Base-by-base conservation (phyloP, 371 early-diverging fungal species). In the Mucor lusitanicus region DNA sequence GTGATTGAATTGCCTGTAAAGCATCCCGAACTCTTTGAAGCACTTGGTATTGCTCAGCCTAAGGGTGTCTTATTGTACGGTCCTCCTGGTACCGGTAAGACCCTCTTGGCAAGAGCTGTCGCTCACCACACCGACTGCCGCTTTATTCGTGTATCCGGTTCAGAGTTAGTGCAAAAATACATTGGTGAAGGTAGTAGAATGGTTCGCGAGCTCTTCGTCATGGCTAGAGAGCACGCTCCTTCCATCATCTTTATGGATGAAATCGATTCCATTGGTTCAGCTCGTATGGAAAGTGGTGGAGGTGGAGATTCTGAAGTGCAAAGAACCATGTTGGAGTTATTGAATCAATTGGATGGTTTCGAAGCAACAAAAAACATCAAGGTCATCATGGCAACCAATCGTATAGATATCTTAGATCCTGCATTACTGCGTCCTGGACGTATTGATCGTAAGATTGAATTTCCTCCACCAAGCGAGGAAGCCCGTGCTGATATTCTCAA, bases 191-290 rank as follows among this genome's bases (percentile, higher is more conserved):
- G 99, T 67, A 99, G 99, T 28, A 88, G 99, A 68, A 99, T 99
- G 99, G 98, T 99, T 28, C 91, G 99, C 64, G 99, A 99, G 78
- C 87, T 99, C 60, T 99, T 99, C 78, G 98, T 97, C 69, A 97
- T 99, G 95, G 99, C 99, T 93, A 63, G 99, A 98, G 87, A 99
- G 94, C 83, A 83, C 64, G 83, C 83, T 72, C 99, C 99, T 5
- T 99, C 99, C 74, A 99, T 99, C 75, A 99, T 99, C 64, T 99
- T 99, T 80, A 99, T 99, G 89, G 99, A 99, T 80, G 99, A 99
- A 87, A 94, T 99, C 37, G 99, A 99, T 81, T 99, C 99, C 30
- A 99, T 99, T 80, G 99, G 99, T 78, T 99, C 95, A 46, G 97
- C 99, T 27, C 93, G 99, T 75, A 95, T 95, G 77, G 99, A 98